phyloP scores from a whole-genome alignment of 768 basidiomycete genomes.

The Nevesoporus exiguus region DNA sequence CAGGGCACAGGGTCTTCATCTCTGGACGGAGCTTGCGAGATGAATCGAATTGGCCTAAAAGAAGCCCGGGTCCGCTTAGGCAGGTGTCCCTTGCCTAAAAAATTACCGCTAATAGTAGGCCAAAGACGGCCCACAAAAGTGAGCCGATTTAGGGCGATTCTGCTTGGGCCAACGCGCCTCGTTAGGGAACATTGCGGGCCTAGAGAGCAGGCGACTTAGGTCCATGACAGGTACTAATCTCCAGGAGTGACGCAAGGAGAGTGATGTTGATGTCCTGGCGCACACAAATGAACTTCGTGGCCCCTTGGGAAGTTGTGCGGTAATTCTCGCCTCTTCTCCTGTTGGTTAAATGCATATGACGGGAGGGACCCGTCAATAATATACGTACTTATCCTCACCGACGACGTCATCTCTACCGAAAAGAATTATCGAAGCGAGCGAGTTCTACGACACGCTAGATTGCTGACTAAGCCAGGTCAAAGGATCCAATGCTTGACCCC shows the following conservation, averaged over 20 bases:
- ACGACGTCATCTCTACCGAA: background rate
- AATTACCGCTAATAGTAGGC: background rate
- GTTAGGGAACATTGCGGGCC: background rate
- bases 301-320: slow-evolving; percentile 1
- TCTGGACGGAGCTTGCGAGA: slow-evolving; percentile 2
- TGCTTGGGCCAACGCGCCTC: no score
- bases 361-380: background rate
- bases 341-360: background rate
- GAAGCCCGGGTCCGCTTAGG: background rate
- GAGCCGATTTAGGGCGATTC: background rate
- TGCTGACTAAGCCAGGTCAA: slow-evolving; percentile 20
- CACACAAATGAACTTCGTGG: slow-evolving; percentile 1
- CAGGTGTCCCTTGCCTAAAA: background rate
- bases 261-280: background rate
- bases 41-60: slow-evolving; percentile 14
- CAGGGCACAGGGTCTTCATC: slow-evolving; percentile 4
- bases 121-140: background rate
- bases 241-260: background rate
- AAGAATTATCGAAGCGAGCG: no score
- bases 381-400: background rate
- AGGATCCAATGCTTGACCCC: background rate
- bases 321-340: background rate
- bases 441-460: background rate
- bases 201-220: background rate
- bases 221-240: background rate